Conservation (phyloP, 495 filamentous ascomycete genomes). For the Saxispiralis lemnorum region DNA sequence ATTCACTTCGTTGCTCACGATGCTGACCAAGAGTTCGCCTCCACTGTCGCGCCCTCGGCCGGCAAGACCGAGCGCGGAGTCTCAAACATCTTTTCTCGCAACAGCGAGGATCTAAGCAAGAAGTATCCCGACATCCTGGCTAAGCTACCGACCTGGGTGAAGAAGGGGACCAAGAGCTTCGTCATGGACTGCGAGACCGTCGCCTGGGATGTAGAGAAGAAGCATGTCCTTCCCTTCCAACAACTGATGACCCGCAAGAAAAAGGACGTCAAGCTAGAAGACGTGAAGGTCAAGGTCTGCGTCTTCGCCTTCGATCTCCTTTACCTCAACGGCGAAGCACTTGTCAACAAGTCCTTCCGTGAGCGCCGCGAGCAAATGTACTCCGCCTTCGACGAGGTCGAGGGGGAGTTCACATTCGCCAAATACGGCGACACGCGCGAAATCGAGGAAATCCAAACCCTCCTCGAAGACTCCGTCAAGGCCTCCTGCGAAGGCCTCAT, state of each 20-base stretch:
- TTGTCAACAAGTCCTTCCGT: slow-evolving; percentile 71
- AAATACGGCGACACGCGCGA: slow-evolving; percentile 74
- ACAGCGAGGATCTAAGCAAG: slow-evolving; percentile 88
- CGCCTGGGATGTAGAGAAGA: slow-evolving; percentile 84
- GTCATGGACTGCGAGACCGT: slow-evolving; percentile 96
- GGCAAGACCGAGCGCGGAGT: slow-evolving; percentile 45
- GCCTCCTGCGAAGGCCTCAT: slow-evolving; percentile 91
- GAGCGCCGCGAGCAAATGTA: slow-evolving; percentile 67
- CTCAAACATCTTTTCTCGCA: slow-evolving; percentile 84
- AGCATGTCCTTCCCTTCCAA: slow-evolving; percentile 92
- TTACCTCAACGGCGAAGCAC: slow-evolving; percentile 79
- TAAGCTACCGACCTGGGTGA: slow-evolving; percentile 78
- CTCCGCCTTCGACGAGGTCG: slow-evolving; percentile 51
- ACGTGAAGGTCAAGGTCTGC: slow-evolving; percentile 92
- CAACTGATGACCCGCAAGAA: slow-evolving; percentile 93
- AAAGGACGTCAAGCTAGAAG: slow-evolving; percentile 94
- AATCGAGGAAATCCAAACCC: slow-evolving; percentile 75
- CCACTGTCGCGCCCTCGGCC: slow-evolving; percentile 31
- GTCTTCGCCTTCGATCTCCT: slow-evolving; percentile 94
- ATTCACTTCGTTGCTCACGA: slow-evolving; percentile 92
- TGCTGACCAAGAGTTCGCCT: slow-evolving; percentile 43
- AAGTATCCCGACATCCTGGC: slow-evolving; percentile 92
- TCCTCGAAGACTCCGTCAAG: slow-evolving; percentile 86
- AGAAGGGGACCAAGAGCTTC: slow-evolving; percentile 74
- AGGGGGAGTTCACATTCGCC: slow-evolving; percentile 86